Evolutionary conservation across 306 rosid genomes (phyloP), one percentile per base, ranked within the genome.

Genomic region (Coriaria nepalensis): DNA sequence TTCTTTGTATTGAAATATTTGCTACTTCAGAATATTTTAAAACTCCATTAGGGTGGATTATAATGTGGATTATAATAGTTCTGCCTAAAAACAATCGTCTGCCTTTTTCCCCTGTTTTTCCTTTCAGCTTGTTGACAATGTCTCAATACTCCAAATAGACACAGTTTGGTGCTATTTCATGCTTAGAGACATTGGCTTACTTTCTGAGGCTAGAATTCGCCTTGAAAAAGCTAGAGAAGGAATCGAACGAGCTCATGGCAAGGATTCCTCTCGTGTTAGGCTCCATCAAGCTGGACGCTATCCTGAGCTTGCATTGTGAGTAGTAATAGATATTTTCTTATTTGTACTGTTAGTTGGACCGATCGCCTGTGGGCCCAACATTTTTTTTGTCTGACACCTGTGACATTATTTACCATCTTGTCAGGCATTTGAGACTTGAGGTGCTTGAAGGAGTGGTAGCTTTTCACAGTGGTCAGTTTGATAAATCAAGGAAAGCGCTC

Each of bases 111-210:
- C 13, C 10, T 62, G 6, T 45, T 10, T 52, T 43, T 54, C 5
- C 57, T 74, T 64, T 60, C 80, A 90, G 97, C 69, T 78, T 62
- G 57, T 90, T 49, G 97, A 84, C 69, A 90, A 84, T 69, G 87
- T 84, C 57, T 78, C 97, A 15, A 90, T 84, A 61, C 80, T 90
- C 46, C 97, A 83, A 84, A 70, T 81, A 56, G 95, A 90, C 83
- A 90, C 81, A 79, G 97, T 84, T 33, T 90, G 97, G 97, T 90
- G 97, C 83, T 90, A 90, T 69, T 84, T 90, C 70, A 90, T 90
- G 97, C 77, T 84, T 41, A 76, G 72, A 71, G 95, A 90, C 60
- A 75, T 90, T 34, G 73, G 66, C 60, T 74, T 86, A 82, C 79
- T 90, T 62, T 73, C 93, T 3, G 93, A 74, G 60, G 97, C 97